Evolutionary conservation across 2,329 filamentous ascomycete genomes (phyloP).

Genomic region (Endothia cerciana): DNA sequence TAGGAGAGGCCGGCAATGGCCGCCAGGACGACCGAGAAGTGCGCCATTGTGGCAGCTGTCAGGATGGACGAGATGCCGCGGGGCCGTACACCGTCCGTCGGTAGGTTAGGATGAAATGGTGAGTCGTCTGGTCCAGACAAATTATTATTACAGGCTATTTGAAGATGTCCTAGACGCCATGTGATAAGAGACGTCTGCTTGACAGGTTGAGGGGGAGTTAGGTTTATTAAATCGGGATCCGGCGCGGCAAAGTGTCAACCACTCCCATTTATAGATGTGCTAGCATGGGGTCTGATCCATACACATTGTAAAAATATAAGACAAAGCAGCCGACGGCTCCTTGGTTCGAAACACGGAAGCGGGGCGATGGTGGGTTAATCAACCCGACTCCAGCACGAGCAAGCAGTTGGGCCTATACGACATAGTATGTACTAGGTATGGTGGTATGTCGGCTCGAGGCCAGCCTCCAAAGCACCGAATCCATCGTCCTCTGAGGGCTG

Average conservation of each 20-base stretch:
- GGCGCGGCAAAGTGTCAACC: no score
- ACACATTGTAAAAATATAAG: background rate
- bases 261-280: background rate
- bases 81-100: no score
- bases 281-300: background rate
- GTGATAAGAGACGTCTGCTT: no score
- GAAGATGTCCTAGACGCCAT: no score
- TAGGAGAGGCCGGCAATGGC: conserved; percentile 21
- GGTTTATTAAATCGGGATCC: no score
- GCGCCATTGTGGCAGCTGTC: conserved; percentile 18
- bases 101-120: no score
- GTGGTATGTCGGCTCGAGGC: background rate
- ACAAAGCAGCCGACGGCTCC: background rate
- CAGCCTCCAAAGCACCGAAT: background rate
- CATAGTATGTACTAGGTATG: background rate
- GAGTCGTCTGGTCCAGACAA: no score
- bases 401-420: background rate
- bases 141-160: no score
- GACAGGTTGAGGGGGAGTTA: no score
- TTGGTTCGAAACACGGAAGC: background rate
- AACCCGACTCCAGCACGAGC: background rate
- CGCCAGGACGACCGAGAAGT: conserved; percentile 21
- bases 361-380: background rate
- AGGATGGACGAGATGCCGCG: no score
- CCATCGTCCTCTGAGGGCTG: no score